Percentiles rank a stretch among this genome's conserved stretches.
phyloP scores from a whole-genome alignment of 2,329 filamentous ascomycete species.

The Trichoderma lentiforme region DNA sequence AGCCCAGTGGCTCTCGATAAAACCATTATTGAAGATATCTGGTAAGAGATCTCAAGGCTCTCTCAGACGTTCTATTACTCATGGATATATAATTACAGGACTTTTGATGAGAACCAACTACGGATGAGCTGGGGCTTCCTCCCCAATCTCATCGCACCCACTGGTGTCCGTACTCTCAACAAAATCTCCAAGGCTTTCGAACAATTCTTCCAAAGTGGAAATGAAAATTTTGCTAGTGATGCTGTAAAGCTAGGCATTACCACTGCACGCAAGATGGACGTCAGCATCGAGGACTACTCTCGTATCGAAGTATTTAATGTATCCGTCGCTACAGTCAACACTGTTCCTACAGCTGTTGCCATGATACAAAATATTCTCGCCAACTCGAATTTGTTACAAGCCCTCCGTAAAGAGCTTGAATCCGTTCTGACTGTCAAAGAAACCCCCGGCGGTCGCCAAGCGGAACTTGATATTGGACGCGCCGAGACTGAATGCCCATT shows the following conservation, averaged over 20 bases:
- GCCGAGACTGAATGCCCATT: neutral
- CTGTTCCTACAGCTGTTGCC: neutral
- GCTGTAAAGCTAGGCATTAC: neutral
- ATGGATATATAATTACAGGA: neutral
- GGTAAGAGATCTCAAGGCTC: neutral
- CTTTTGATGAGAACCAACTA: slow-evolving; percentile 7
- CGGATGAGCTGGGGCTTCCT: neutral
- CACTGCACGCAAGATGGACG: neutral
- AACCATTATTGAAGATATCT: neutral
- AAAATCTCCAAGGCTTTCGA: neutral
- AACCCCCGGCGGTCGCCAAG: neutral
- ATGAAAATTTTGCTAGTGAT: neutral
- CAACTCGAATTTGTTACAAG: neutral
- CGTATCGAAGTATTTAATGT: slow-evolving; percentile 3
- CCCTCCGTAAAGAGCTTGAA: neutral
- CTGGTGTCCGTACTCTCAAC: neutral
- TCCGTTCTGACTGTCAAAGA: neutral
- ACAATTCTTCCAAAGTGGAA: neutral
- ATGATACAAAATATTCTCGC: slow-evolving; percentile 1
- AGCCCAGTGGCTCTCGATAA: neutral
- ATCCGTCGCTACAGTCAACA: slow-evolving; percentile 3
- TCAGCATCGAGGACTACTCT: neutral
- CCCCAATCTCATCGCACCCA: neutral
- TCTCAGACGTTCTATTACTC: neutral
- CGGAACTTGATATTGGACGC: neutral